phyloP scores from a whole-genome alignment of 2,329 filamentous ascomycete genomes.

The Pseudogymnoascus sp. region DNA sequence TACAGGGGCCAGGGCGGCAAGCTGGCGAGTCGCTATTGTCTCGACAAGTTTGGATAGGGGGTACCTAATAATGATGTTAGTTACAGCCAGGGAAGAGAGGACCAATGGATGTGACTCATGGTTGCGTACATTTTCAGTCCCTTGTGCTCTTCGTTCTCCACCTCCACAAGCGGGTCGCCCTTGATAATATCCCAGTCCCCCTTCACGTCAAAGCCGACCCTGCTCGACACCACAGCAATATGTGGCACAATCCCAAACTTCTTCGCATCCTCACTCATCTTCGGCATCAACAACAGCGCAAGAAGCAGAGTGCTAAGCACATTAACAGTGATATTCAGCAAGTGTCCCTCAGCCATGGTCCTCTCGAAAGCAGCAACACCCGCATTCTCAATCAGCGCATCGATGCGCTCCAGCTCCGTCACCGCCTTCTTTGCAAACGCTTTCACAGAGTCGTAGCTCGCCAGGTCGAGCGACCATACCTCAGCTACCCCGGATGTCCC shows the following conservation, averaged over 20 bases:
- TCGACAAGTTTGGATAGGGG: constrained; percentile 26
- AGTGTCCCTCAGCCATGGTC: constrained; percentile 28
- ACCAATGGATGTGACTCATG: neutral
- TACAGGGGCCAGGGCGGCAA: constrained; percentile 20
- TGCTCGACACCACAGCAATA: constrained; percentile 18
- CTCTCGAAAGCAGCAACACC: constrained; percentile 12
- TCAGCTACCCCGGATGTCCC: constrained; percentile 8
- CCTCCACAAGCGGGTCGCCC: constrained; percentile 19
- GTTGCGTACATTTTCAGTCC: constrained; percentile 13
- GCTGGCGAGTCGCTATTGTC: constrained; percentile 18
- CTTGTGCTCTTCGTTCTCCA: constrained; percentile 15
- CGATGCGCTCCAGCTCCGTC: constrained; percentile 11
- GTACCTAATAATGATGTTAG: constrained; percentile 19
- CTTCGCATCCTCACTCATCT: constrained; percentile 25
- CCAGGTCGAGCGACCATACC: constrained; percentile 18
- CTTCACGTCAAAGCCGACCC: constrained; percentile 14
- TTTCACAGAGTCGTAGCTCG: constrained; percentile 14
- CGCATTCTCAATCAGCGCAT: constrained; percentile 18
- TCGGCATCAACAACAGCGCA: constrained; percentile 36
- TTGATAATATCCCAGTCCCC: constrained; percentile 18
- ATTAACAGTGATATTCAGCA: constrained; percentile 39
- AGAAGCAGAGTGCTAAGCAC: constrained; percentile 40
- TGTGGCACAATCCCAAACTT: constrained; percentile 19
- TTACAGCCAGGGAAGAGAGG: neutral
- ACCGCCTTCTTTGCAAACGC: constrained; percentile 14